Percentiles rank a stretch among this genome's conserved stretches.
Evolutionary conservation across 2,329 filamentous ascomycete genomes (phyloP).

Genomic region (Penicillium vulpinum): DNA sequence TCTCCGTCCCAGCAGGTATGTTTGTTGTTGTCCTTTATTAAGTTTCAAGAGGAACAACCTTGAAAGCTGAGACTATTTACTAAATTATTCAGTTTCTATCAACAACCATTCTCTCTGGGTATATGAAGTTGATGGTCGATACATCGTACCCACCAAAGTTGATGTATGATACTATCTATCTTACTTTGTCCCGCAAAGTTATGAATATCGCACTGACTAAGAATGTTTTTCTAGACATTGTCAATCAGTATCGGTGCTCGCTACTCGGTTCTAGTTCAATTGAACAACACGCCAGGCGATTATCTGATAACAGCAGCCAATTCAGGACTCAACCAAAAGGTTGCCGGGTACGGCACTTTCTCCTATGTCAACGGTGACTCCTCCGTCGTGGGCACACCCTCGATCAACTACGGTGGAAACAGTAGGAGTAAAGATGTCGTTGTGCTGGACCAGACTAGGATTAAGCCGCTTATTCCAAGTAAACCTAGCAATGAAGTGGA

Average conservation of each 20-base stretch:
- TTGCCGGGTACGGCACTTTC: not conserved
- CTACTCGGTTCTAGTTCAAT: conserved; percentile 2
- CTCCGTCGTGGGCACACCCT: not conserved
- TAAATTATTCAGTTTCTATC: conserved; percentile 2
- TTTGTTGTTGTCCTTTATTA: not conserved
- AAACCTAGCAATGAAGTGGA: not conserved
- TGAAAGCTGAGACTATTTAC: not conserved
- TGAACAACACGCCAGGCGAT: not conserved
- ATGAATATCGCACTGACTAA: not conserved
- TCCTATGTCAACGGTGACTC: conserved; percentile 2
- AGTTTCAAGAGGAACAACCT: not conserved
- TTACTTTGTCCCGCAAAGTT: too few relatives aligned
- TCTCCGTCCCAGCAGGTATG: not conserved
- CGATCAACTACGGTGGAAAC: conserved; percentile 1
- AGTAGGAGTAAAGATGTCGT: not conserved
- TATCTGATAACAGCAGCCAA: not conserved
- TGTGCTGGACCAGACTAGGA: not conserved
- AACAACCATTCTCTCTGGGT: conserved; percentile 9
- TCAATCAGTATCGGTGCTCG: not conserved
- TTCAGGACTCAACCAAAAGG: conserved; percentile 2
- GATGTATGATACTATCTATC: not conserved
- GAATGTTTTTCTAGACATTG: not conserved
- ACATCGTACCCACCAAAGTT: conserved; percentile 2
- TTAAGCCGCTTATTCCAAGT: not conserved
- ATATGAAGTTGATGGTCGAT: conserved; percentile 7